Evolutionary conservation across 192 early-diverging fungal genomes (phyloP).

Genomic region (Linnemannia exigua): DNA sequence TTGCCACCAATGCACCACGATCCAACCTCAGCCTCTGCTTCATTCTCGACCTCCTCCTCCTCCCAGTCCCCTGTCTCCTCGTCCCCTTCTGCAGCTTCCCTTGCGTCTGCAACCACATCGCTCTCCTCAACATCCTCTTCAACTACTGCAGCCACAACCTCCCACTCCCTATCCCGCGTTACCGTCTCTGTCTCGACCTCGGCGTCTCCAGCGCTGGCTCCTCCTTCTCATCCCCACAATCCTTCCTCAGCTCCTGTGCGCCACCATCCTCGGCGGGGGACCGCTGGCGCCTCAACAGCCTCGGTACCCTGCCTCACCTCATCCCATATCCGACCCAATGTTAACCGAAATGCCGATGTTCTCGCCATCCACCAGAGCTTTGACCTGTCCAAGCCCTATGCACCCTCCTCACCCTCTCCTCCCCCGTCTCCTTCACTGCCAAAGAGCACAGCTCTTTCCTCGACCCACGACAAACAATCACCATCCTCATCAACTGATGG

Average conservation of each 20-base stretch:
- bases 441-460: background rate
- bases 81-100: background rate
- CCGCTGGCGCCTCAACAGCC: constrained; percentile 6
- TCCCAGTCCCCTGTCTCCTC: constrained; percentile 10
- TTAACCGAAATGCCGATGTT: constrained; percentile 28
- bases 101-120: constrained; percentile 12
- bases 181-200: background rate
- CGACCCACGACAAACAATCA: background rate
- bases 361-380: constrained; percentile 39
- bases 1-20: constrained; percentile 46
- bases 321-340: constrained; percentile 30
- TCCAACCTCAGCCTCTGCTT: constrained; percentile 15
- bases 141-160: constrained; percentile 5
- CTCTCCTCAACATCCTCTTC: background rate
- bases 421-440: constrained; percentile 14
- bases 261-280: constrained; percentile 3
- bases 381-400: constrained; percentile 14
- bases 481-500: background rate
- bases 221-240: constrained; percentile 21
- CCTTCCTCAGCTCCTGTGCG: constrained; percentile 28
- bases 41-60: constrained; percentile 17
- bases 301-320: constrained; percentile 44
- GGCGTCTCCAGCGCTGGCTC: constrained; percentile 20
- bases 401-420: background rate
- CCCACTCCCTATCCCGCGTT: background rate